Evolutionary conservation across 2,329 filamentous ascomycete species (phyloP).

Genomic region (Beauveria rudraprayagi): DNA sequence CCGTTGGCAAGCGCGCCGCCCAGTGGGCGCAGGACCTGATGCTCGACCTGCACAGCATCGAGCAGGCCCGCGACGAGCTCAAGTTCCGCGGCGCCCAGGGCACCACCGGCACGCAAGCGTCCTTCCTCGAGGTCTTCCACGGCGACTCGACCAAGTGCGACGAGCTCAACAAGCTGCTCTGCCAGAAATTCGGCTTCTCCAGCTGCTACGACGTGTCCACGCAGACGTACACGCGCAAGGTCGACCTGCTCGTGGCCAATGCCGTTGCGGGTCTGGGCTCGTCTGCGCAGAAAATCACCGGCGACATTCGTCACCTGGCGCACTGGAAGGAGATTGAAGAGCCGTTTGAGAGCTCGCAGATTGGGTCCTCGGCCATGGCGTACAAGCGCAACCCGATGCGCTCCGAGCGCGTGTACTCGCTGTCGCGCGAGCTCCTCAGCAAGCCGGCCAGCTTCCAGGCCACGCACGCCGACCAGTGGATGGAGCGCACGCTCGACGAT

Average conservation of each 20-base stretch:
- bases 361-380: constrained; percentile 47
- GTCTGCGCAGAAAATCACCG: constrained; percentile 62
- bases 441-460: constrained; percentile 27
- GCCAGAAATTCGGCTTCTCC: constrained; percentile 47
- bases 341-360: constrained; percentile 73
- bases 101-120: constrained; percentile 72
- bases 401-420: constrained; percentile 36
- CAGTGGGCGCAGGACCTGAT: constrained; percentile 61
- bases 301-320: constrained; percentile 67
- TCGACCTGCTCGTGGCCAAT: constrained; percentile 74
- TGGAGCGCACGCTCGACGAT: constrained; percentile 74
- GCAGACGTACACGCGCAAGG: constrained; percentile 67
- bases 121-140: constrained; percentile 47
- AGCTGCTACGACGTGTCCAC: constrained; percentile 49
- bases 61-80: constrained; percentile 59
- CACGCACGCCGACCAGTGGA: constrained; percentile 26
- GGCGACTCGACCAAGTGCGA: constrained; percentile 43
- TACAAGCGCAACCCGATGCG: constrained; percentile 45
- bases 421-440: constrained; percentile 38
- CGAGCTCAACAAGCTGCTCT: constrained; percentile 46
- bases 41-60: constrained; percentile 65
- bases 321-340: constrained; percentile 78
- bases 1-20: constrained; percentile 59
- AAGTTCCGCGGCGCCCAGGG: constrained; percentile 63
- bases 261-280: constrained; percentile 72